phyloP scores from a whole-genome alignment of 371 early-diverging fungal genomes.

The Nematocida sp. region DNA sequence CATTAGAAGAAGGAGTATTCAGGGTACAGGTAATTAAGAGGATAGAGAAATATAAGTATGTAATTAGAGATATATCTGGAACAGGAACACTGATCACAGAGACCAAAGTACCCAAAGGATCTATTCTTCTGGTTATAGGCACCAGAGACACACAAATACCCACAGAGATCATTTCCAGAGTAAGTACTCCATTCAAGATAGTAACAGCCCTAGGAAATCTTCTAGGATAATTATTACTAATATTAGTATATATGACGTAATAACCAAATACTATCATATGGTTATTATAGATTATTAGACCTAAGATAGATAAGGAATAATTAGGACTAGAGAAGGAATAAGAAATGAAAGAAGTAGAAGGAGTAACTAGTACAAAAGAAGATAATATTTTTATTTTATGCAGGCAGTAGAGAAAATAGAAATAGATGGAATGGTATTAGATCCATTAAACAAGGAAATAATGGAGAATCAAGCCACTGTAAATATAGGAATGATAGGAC shows the following conservation, averaged over 20 bases:
- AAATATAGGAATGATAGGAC: conserved; percentile 98
- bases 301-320: too few relatives aligned
- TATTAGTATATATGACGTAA: too few relatives aligned
- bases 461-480: conserved; percentile 71
- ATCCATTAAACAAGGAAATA: conserved; percentile 36
- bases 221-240: too few relatives aligned
- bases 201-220: too few relatives aligned
- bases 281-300: too few relatives aligned
- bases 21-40: not conserved
- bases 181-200: too few relatives aligned
- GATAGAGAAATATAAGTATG: not conserved
- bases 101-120: not conserved
- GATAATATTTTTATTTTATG: conserved; percentile 20
- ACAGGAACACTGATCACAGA: conserved; percentile 24
- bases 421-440: conserved; percentile 46
- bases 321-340: too few relatives aligned
- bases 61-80: conserved; percentile 22
- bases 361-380: not conserved
- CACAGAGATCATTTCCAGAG: not conserved
- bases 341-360: too few relatives aligned
- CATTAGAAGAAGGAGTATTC: conserved; percentile 8
- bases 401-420: conserved; percentile 24
- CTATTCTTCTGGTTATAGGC: not conserved
- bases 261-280: too few relatives aligned
- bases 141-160: not conserved